A percentile compares a stretch with the other conserved stretches of the same genome.
Evolutionary conservation across 345 rosid genomes (phyloP).

Genomic region (Abelmoschus esculentus): DNA sequence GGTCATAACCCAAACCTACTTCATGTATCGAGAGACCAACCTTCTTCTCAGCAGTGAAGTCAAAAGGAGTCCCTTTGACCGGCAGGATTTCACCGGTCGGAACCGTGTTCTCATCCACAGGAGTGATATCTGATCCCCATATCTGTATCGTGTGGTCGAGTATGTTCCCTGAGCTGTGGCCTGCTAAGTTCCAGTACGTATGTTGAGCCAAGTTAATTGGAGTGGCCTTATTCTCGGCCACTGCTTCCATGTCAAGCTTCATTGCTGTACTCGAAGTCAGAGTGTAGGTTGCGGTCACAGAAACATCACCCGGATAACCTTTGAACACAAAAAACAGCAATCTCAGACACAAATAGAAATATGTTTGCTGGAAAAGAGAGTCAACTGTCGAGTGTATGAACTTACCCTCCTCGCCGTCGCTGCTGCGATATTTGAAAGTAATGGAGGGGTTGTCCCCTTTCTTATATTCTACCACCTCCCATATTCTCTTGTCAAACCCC

Average conservation of each 20-base stretch:
- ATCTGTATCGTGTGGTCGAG: conserved; percentile 70
- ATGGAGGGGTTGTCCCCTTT: conserved; percentile 62
- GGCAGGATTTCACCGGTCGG: conserved; percentile 80
- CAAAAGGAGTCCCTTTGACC: conserved; percentile 74
- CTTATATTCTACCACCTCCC: conserved; percentile 65
- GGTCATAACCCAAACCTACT: conserved; percentile 86
- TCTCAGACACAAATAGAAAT: background rate
- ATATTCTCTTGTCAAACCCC: conserved; percentile 74
- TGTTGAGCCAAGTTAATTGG: conserved; percentile 88
- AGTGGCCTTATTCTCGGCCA: conserved; percentile 63
- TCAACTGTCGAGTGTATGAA: background rate
- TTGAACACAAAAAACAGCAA: conserved; percentile 4
- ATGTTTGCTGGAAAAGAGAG: too few species aligned
- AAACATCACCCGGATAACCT: conserved; percentile 87
- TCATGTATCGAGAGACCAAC: conserved; percentile 56
- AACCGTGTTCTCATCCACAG: conserved; percentile 67
- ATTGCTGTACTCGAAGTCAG: conserved; percentile 60
- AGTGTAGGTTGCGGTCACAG: conserved; percentile 65
- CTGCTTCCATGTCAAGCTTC: conserved; percentile 93
- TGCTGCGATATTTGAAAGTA: conserved; percentile 57
- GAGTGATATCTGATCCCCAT: conserved; percentile 73
- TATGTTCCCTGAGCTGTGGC: conserved; percentile 68
- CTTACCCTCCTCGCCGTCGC: conserved; percentile 85
- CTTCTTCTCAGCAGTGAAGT: conserved; percentile 67
- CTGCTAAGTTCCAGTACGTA: conserved; percentile 92